Conservation (phyloP, 148 eudicot genomes). For the Fagopyrum tataricum region DNA sequence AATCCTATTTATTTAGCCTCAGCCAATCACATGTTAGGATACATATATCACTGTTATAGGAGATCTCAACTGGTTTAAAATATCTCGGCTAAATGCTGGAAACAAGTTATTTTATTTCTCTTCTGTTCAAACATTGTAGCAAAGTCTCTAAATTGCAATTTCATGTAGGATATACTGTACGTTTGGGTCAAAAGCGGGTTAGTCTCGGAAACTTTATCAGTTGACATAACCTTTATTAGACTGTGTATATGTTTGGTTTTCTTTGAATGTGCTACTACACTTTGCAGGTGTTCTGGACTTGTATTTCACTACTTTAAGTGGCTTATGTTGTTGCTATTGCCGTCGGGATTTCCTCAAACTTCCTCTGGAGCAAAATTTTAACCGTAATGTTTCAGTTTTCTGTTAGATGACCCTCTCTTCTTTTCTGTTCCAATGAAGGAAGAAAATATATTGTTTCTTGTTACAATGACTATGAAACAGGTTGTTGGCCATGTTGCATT, state of each 20-base stretch:
- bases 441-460: neutral
- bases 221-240: conserved; percentile 11
- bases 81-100: neutral
- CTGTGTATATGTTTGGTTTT: neutral
- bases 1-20: too few species aligned
- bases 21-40: too few species aligned
- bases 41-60: too few species aligned
- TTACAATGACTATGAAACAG: conserved; percentile 23
- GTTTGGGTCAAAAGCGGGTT: conserved; percentile 90
- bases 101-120: neutral
- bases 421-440: too few species aligned
- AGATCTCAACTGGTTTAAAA: too few species aligned
- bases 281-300: conserved; percentile 91
- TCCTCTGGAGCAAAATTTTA: conserved; percentile 69
- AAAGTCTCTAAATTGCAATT: conserved; percentile 1
- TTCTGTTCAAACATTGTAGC: too few species aligned
- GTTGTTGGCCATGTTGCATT: conserved; percentile 64
- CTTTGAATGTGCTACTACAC: neutral
- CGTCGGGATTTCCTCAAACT: conserved; percentile 72
- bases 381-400: conserved; percentile 42
- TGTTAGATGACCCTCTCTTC: conserved; percentile 2
- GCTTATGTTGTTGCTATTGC: conserved; percentile 86
- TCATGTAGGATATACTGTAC: conserved; percentile 86
- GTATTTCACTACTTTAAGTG: conserved; percentile 77
- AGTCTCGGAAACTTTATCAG: conserved; percentile 18